Base-by-base conservation (phyloP, 495 filamentous ascomycete species). In the Pyrenopolyporus hunteri region DNA sequence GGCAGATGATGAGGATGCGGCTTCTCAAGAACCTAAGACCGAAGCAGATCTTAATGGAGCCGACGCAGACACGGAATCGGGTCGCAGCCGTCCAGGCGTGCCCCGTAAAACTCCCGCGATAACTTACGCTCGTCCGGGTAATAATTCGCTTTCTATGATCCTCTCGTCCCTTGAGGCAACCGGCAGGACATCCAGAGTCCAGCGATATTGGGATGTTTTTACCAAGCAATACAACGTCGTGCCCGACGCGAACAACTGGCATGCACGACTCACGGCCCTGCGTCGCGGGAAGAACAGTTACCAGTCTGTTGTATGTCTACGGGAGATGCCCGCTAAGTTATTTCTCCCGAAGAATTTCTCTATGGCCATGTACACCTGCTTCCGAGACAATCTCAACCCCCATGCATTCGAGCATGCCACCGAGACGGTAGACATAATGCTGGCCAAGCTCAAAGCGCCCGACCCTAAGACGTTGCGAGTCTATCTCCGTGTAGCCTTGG, bases 181-280 rank as follows among this genome's bases (percentile, higher is more conserved):
- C 14, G 69, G 78, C 13, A 73, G 75, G 28, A 79, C 78, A 6
- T 71, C 78, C 13, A 62, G 76, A 0, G 87, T 84, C 9, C 70
- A 74, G 22, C 74, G 76, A 10, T 97, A 97, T 75, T 96, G 91
- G 92, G 70, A 85, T 6, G 66, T 86, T 8, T 75, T 97, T 57
- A 91, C 88, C 0, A 64, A 68, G 0, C 25, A 68, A 2, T 74
- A 83, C 66, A 69, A 65, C 17, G 70, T 97, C 52, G 59, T 75
- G 2, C 92, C 93, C 4, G 94, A 98, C 70, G 46, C 73, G 7
- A 76, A 83, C 17, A 89, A 90, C 64, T 87, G 83, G 73, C 74
- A 86, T 64, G 74, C 45, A 88, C 87, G 62, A n/a, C 78, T 97
- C 29, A 82, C 85, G 33, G 74, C 89, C 20, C 78, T 96, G n/a